Percentiles rank a stretch among this genome's conserved stretches.
Conservation (phyloP, 1,139 yeast species). For the Citeromyces hawaiiensis region DNA sequence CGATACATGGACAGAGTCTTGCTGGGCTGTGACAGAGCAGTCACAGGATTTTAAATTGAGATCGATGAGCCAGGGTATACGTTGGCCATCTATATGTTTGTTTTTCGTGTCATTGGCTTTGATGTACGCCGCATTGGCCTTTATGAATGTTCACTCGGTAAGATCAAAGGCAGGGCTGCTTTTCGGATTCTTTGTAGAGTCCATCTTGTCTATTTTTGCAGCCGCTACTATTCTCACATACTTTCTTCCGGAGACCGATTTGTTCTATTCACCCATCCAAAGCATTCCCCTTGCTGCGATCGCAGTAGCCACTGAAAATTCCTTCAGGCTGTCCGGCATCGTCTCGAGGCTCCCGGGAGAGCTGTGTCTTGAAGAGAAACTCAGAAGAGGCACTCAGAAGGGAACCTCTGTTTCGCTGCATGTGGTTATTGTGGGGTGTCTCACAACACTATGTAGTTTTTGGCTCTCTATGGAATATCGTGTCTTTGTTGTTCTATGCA, state of each 20-base stretch:
- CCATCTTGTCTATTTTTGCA: slow-evolving; percentile 29
- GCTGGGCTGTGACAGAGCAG: not conserved
- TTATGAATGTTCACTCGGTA: slow-evolving; percentile 39
- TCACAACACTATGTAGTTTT: slow-evolving; percentile 16
- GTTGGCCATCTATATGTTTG: slow-evolving; percentile 13
- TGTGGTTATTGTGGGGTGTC: slow-evolving; percentile 15
- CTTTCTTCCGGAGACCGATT: slow-evolving; percentile 17
- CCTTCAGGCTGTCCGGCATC: slow-evolving; percentile 26
- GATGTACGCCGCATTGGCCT: slow-evolving; percentile 26
- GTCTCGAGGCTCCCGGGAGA: slow-evolving; percentile 29
- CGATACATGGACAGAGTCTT: not conserved
- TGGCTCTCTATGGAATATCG: slow-evolving; percentile 6
- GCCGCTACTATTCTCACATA: slow-evolving; percentile 37
- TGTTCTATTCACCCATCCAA: slow-evolving; percentile 22
- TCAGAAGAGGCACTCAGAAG: slow-evolving; percentile 20
- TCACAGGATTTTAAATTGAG: not conserved
- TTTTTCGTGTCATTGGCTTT: slow-evolving; percentile 18
- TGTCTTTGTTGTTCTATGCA: slow-evolving; percentile 24
- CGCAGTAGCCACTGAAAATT: slow-evolving; percentile 28
- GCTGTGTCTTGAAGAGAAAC: slow-evolving; percentile 20
- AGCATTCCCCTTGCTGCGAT: slow-evolving; percentile 25
- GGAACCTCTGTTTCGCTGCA: slow-evolving; percentile 22
- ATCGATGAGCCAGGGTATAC: slow-evolving; percentile 5
- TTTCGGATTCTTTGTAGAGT: slow-evolving; percentile 45
- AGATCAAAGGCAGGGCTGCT: slow-evolving; percentile 48